These are phyloP conservation scores for Cinnamomum chago DNA, from an alignment of 164 flowering plant species.

Conservation along the genomic window DNA sequence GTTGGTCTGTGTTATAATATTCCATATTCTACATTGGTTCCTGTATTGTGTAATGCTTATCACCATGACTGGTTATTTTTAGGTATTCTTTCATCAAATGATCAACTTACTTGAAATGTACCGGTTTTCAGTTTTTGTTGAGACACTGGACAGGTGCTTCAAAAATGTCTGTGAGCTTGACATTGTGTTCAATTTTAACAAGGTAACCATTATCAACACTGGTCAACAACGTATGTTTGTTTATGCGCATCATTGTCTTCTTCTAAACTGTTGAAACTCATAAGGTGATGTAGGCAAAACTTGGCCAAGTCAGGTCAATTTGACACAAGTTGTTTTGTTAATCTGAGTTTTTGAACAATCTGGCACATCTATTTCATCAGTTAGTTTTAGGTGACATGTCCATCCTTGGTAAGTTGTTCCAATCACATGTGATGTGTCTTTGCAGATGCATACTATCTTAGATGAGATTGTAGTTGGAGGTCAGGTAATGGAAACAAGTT, in stretches of 20 bases:
- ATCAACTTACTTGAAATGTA: conserved; percentile 8
- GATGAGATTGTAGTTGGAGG: conserved; percentile 97
- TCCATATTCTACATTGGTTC: not conserved
- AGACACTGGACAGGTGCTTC: conserved; percentile 94
- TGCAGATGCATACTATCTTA: conserved; percentile 77
- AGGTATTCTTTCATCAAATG: not conserved
- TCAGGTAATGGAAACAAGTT: conserved; percentile 90
- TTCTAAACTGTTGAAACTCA: not conserved
- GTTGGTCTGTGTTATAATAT: not conserved
- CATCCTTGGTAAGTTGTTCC: not conserved
- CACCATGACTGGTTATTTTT: not conserved
- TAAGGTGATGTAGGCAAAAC: not conserved
- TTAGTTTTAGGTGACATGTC: not conserved
- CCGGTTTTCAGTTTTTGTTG: conserved; percentile 77
- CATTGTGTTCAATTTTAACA: conserved; percentile 79
- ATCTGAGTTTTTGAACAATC: not conserved
- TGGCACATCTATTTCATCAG: not conserved
- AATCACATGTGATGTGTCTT: not conserved
- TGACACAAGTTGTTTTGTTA: not conserved
- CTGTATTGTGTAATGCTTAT: not conserved
- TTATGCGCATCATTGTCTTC: not conserved
- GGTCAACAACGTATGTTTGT: not conserved
- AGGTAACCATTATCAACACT: conserved; percentile 44
- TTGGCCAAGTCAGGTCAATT: not conserved
- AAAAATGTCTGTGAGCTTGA: conserved; percentile 97